Evolutionary conservation across 1,284 basidiomycete species (phyloP), one percentile per base, ranked within the genome.

Genomic region (Laetiporus sulphureus): DNA sequence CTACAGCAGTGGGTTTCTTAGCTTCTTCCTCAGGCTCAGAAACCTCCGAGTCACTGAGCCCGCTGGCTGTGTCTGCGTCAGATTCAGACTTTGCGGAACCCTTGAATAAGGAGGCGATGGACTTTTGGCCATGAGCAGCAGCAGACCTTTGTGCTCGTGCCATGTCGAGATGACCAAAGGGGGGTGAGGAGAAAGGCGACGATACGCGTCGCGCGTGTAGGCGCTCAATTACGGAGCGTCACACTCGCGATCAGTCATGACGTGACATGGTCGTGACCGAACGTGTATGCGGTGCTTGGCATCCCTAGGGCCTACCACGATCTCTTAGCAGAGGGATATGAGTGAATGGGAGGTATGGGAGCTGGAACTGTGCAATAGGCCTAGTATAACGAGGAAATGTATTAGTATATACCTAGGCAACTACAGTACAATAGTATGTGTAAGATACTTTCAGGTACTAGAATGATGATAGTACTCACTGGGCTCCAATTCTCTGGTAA

Each of bases 51-150:
- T 57, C 56, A 25, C 46, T 47, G 3, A n/a, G n/a, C n/a, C n/a
- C n/a, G n/a, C n/a, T n/a, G n/a, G n/a, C n/a, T n/a, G n/a, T n/a
- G n/a, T 45, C 49, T n/a, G n/a, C n/a, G n/a, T n/a, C n/a, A n/a
- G n/a, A n/a, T n/a, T n/a, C n/a, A n/a, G 46, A 38, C 11, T 51
- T 52, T 45, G 66, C 66, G 11, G 45, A 51, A 24, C 55, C 56
- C 22, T 51, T 53, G 51, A 83, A 80, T 55, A 81, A 85, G 2
- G 72, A 66, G 1, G 65, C 66, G 16, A 84, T 66, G 2, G 73
- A 62, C 42, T 71, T 71, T 53, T 84, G 82, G 19, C 64, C 66
- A 46, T 71, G 70, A 3, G 53, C 50, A 47, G 29, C 44, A 30
- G 57, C 45, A 32, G 58, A 45, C 44, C 69, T 67, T 20, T 51